phyloP scores from a whole-genome alignment of 768 basidiomycete species.

The Pleurotus cornucopiae region DNA sequence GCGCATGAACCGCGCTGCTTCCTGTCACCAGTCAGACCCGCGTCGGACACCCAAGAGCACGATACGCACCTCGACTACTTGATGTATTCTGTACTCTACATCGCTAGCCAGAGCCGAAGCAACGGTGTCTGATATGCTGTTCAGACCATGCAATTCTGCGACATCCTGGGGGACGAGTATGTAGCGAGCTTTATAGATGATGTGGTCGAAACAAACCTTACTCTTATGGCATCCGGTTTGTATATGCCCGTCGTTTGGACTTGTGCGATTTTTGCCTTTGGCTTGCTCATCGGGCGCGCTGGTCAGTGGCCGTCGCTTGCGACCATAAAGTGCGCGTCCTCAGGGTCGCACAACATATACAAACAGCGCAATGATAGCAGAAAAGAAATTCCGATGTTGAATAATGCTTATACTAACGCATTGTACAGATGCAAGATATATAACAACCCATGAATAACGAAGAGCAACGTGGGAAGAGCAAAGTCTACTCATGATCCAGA shows the following conservation, averaged over 20 bases:
- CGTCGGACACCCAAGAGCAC: background rate
- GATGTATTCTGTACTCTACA: constrained; percentile 94
- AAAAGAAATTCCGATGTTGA: background rate
- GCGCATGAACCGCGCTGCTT: constrained; percentile 95
- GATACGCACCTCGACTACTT: constrained; percentile 78
- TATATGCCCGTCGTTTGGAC: constrained; percentile 56
- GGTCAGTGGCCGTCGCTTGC: too few relatives aligned
- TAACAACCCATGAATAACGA: constrained; percentile 6
- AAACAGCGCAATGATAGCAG: background rate
- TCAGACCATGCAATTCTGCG: constrained; percentile 81
- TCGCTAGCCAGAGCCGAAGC: constrained; percentile 88
- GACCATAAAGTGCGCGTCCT: background rate
- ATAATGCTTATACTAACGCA: constrained; percentile 1
- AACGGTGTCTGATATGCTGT: constrained; percentile 70
- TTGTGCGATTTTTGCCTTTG: constrained; percentile 43
- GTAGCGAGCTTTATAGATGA: background rate
- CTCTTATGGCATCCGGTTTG: constrained; percentile 62
- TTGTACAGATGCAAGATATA: constrained; percentile 8
- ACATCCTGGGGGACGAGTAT: constrained; percentile 58
- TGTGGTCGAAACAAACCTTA: constrained; percentile 20
- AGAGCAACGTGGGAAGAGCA: background rate
- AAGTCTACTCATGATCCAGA: constrained; percentile 35
- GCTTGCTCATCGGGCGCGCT: constrained; percentile 31
- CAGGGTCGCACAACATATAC: constrained; percentile 5
- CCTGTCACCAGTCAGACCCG: constrained; percentile 38